Evolutionary conservation across 1,284 basidiomycete genomes (phyloP).

Genomic region (Hypsizygus ulmarius): DNA sequence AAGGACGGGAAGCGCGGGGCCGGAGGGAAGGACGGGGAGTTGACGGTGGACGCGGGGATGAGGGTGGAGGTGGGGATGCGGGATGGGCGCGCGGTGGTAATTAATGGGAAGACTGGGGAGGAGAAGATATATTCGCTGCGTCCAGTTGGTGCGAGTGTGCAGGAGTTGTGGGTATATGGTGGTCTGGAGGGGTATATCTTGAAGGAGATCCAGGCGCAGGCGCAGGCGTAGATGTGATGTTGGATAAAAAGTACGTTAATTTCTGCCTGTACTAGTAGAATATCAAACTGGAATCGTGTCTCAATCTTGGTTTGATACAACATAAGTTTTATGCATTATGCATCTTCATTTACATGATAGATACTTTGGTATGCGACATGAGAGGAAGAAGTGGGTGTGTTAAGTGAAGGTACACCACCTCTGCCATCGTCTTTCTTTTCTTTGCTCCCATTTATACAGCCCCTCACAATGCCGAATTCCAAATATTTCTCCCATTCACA

Average conservation of each 20-base stretch:
- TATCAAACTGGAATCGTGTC: no score
- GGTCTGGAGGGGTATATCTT: slow-evolving; percentile 79
- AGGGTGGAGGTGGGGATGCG: slow-evolving; percentile 67
- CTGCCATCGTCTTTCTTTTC: not conserved
- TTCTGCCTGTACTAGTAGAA: not conserved
- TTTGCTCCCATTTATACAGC: not conserved
- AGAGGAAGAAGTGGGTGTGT: no score
- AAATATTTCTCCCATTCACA: slow-evolving; percentile 37
- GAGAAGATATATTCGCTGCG: slow-evolving; percentile 68
- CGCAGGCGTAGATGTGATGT: slow-evolving; percentile 1
- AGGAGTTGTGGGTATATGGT: slow-evolving; percentile 87
- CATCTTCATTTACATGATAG: no score
- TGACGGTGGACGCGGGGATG: slow-evolving; percentile 77
- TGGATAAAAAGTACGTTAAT: slow-evolving; percentile 6
- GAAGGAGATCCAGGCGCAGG: slow-evolving; percentile 57
- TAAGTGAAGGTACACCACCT: no score
- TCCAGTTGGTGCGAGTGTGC: slow-evolving; percentile 85
- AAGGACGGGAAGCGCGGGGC: slow-evolving; percentile 72
- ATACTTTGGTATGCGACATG: no score
- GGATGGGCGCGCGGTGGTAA: slow-evolving; percentile 64
- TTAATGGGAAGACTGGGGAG: slow-evolving; percentile 36
- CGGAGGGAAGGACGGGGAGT: slow-evolving; percentile 75
- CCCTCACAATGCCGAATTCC: slow-evolving; percentile 37
- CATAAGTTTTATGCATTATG: no score
- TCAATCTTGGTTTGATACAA: no score